Base-by-base conservation (phyloP, 257 asterid species). In the Salvia rosmarinus region DNA sequence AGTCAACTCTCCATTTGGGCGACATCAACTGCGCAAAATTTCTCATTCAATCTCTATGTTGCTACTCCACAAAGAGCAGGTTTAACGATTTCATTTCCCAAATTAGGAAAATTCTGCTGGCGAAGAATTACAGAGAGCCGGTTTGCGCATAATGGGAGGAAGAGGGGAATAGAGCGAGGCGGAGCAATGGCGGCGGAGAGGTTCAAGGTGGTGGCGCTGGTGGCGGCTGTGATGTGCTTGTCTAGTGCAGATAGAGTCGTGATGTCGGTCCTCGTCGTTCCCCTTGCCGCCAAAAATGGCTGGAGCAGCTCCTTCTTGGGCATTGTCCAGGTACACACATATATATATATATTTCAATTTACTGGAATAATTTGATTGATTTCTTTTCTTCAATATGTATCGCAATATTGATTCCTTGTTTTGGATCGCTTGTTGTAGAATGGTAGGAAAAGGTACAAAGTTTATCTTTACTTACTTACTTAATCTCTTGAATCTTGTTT, bases 261-360 rank as follows among this genome's bases (percentile, higher is more conserved):
- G 6, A 90, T 93, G 98, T 93, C 97, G 3, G 98, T 93, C n/a
- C 97, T 94, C 65, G 51, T 93, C 34, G 98, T 93, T 43, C 98
- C 98, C 49, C 86, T 93, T 23, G 96, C 98, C 65, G 92, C 89
- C 61, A 89, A 90, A 70, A 55, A 83, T 75, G 97, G 97, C 3
- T 93, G 98, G 98, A 83, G 70, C 44, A 90, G 68, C 69, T 82
- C 97, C 16, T 90, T 93, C 82, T 79, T 90, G 83, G 97, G 98
- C 74, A 85, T 93, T 72, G 96, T 93, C 11, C 98, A 90, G 97
- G 98, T 93, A 64, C 10, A 3, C 16, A 30, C 19, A 4, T 6
- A 5, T 16, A 30, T 6, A 5, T 5, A 9, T 54, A 13, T 3
- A 20, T 67, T 59, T 11, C 32, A 13, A 23, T 67, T 35, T 75